Base-by-base conservation (phyloP, 2,329 filamentous ascomycete genomes). In the Dactylellina drechsleri region DNA sequence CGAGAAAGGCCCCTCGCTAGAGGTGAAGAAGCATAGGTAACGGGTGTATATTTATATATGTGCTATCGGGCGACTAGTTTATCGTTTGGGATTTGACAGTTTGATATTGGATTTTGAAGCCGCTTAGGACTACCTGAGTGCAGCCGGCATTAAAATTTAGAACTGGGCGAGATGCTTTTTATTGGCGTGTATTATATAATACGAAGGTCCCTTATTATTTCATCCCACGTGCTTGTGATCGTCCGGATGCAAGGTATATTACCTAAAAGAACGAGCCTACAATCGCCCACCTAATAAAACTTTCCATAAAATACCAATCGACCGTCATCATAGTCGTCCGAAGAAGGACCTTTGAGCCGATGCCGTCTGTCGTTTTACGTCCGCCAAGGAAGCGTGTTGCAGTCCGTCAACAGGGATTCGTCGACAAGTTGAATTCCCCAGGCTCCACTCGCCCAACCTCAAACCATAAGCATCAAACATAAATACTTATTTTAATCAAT, bases 1-100 rank as follows among this genome's bases (percentile, higher is more conserved):
- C 87, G 28, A 93, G 98, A 78, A 84, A 97, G 4, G 62, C 1
- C 60, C 61, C 12, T 26, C 58, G 15, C 18, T 28, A 10, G 61
- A 72, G 6, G n/a, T 43, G 15, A 70, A 66, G 73, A 72, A 72
- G 31, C 62, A 73, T 54, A 72, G 43, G 64, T 72, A 66, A 53
- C 10, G 7, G 6, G 47, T 52, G 12, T 52, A 52, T 23, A 18
- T 18, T n/a, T 10, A 13, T 16, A 12, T 40, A 23, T 52, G 60
- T 43, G 40, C 50, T 16, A 36, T n/a, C 16, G 18, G 40, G 36
- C 31, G 31, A 36, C 31, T 36, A 10, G 31, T 36, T 36, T 36
- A 36, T 36, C 31, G 26, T 16, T 36, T 45, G 52, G 40, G 8
- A 16, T 10, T 57, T 40, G 50, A 16, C n/a, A 13, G 36, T 53